Base-by-base conservation (phyloP, 176 grass and related monocot species). In the Musa acuminata region DNA sequence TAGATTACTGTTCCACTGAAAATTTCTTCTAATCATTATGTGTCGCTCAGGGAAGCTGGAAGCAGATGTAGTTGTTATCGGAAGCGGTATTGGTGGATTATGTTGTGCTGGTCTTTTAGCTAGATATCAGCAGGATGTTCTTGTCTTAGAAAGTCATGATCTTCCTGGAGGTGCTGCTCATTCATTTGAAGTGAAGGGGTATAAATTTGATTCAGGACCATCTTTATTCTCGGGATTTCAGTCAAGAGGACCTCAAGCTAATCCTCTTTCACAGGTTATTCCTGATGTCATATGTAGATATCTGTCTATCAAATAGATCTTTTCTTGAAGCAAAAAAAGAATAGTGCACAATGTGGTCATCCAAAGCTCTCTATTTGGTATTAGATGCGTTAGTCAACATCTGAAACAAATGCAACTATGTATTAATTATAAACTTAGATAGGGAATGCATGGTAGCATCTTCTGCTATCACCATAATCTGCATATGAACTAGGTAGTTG, bases 171-270 rank as follows among this genome's bases (percentile, higher is more conserved):
- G 95, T 35, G 88, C 88, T 24, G 95, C 95, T 51, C 95, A 99
- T 85, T 99, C 95, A 16, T 99, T 99, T 75, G 86, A 91, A 26
- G 81, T 99, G 72, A 99, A 99, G 75, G 95, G 90, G 1, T 98
- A 93, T 73, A 89, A 84, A 77, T 98, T 98, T 80, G 90, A 98
- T 62, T 98, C 94, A 26, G 95, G 94, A 4, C 95, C 95, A 5
- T 98, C 95, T 49, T 81, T 98, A 62, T 98, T 98, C 80, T 98
- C 95, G 1, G 90, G 90, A 0, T 98, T 98, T 82, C 86, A 98
- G 52, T 98, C 90, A 49, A 86, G 95, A 85, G 90, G 90, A 0
- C 86, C 78, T 11, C 90, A 98, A 78, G 90, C 88, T 74, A 98
- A 98, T 79, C 95, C 95, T 77, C 90, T 98, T 74, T 90, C 88